Conservation (phyloP, 2,329 filamentous ascomycete genomes). For the Ascochyta clinopodiicola region DNA sequence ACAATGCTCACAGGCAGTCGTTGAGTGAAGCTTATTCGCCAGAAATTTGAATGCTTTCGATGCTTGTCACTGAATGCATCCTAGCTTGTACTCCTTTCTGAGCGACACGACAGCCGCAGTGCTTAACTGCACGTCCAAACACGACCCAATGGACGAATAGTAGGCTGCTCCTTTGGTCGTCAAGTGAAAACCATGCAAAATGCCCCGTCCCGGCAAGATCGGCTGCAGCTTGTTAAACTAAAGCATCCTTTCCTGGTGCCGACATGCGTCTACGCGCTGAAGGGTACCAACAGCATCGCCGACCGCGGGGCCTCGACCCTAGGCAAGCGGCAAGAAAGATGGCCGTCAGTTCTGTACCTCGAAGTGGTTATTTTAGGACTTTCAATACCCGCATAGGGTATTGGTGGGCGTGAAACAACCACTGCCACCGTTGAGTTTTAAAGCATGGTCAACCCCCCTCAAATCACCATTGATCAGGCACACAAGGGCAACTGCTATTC, state of each 20-base stretch:
- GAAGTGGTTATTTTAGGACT: conserved; percentile 26
- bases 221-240: conserved; percentile 1
- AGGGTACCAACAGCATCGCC: conserved; percentile 11
- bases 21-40: not conserved
- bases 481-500: conserved; percentile 19
- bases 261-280: conserved; percentile 38
- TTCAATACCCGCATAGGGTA: conserved; percentile 10
- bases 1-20: not conserved
- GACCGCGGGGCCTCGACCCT: conserved; percentile 9
- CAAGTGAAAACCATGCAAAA: not conserved
- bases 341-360: conserved; percentile 19
- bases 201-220: conserved; percentile 4
- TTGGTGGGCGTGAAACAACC: conserved; percentile 34
- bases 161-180: not conserved
- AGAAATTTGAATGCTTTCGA: not conserved
- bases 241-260: conserved; percentile 2
- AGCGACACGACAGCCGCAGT: conserved; percentile 27
- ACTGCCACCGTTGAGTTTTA: conserved; percentile 44
- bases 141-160: conserved; percentile 9
- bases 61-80: not conserved
- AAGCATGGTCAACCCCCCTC: conserved; percentile 37
- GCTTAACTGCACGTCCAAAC: conserved; percentile 23
- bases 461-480: conserved; percentile 29
- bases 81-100: conserved; percentile 8
- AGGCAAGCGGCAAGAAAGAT: conserved; percentile 33